Conservation (phyloP, 148 eudicot genomes). For the Fallopia convolvulus region DNA sequence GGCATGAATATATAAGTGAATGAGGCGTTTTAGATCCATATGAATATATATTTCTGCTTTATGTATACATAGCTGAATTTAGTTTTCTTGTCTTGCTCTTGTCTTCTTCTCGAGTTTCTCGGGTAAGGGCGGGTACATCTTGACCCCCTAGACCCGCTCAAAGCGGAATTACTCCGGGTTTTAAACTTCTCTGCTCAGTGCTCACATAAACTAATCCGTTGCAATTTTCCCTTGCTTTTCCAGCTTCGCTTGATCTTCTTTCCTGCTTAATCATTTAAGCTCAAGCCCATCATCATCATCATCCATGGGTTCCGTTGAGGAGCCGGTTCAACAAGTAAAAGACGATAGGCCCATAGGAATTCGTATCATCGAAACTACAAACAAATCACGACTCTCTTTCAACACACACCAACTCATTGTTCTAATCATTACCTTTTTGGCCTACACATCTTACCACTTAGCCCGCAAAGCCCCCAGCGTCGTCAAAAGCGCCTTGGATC, state of each 20-base stretch:
- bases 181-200: neutral
- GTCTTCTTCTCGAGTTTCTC: no score
- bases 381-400: constrained; percentile 46
- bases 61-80: no score
- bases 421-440: constrained; percentile 58
- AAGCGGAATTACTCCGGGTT: no score
- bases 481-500: constrained; percentile 82
- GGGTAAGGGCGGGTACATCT: no score
- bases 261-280: neutral
- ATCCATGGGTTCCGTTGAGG: constrained; percentile 41
- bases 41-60: no score
- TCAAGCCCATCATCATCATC: neutral
- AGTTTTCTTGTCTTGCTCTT: no score
- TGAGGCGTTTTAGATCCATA: neutral
- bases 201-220: neutral
- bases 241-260: neutral
- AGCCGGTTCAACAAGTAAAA: constrained; percentile 24
- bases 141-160: no score
- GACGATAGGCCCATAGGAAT: constrained; percentile 59
- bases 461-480: constrained; percentile 80
- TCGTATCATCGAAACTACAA: constrained; percentile 39
- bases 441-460: constrained; percentile 68
- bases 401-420: constrained; percentile 69
- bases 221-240: neutral
- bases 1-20: neutral